Conservation (phyloP, 768 basidiomycete species). For the Candolleomyces eurysporus region DNA sequence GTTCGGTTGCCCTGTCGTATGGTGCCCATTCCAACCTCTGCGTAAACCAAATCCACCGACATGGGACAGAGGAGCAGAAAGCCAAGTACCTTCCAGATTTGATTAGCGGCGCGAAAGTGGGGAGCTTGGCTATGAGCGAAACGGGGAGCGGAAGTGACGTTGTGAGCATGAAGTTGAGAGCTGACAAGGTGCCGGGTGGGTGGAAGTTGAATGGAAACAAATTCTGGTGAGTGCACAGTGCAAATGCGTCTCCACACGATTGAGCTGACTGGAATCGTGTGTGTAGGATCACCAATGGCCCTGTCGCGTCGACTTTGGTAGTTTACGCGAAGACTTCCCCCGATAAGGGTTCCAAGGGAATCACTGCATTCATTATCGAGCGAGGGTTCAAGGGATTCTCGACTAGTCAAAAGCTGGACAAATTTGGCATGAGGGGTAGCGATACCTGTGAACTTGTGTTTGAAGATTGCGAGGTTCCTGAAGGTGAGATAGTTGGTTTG, state of each 20-base stretch:
- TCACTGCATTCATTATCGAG: slow-evolving; percentile 91
- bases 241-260: neutral
- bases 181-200: slow-evolving; percentile 73
- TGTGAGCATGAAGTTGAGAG: slow-evolving; percentile 87
- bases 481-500: slow-evolving; percentile 47
- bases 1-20: slow-evolving; percentile 89
- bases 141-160: slow-evolving; percentile 91
- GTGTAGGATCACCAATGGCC: slow-evolving; percentile 91
- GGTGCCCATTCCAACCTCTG: slow-evolving; percentile 92
- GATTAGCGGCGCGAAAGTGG: slow-evolving; percentile 78
- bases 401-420: slow-evolving; percentile 88
- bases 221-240: slow-evolving; percentile 68
- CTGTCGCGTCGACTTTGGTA: slow-evolving; percentile 84
- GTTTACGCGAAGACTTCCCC: slow-evolving; percentile 91
- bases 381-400: slow-evolving; percentile 82
- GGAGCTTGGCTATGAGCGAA: slow-evolving; percentile 94
- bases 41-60: slow-evolving; percentile 80
- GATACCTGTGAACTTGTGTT: slow-evolving; percentile 95
- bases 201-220: slow-evolving; percentile 88
- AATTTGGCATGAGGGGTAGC: slow-evolving; percentile 95
- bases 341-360: slow-evolving; percentile 77
- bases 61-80: slow-evolving; percentile 83
- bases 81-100: slow-evolving; percentile 80
- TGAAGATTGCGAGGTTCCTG: slow-evolving; percentile 85
- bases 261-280: neutral